Conservation (phyloP, 306 rosid species). For the Cucumis cinereus region DNA sequence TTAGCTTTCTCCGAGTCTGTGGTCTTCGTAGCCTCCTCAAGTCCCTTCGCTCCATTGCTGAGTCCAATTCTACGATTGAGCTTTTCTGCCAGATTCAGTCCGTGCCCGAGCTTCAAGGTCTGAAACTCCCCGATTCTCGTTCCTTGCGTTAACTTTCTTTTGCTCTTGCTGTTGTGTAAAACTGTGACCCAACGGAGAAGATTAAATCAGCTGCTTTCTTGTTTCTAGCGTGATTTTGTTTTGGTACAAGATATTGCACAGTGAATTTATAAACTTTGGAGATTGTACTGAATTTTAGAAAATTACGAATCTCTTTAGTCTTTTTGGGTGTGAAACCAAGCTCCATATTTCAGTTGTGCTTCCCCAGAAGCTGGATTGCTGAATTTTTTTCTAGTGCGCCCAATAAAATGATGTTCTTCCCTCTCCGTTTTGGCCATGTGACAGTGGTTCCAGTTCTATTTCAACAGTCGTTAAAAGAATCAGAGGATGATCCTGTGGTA, state of each 20-base stretch:
- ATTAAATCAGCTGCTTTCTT: not conserved
- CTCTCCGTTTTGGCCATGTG: not conserved
- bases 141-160: not conserved
- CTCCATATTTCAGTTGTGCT: not conserved
- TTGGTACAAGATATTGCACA: not conserved
- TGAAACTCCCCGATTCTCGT: not conserved
- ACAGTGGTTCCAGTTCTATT: constrained; percentile 83
- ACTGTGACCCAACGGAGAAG: not conserved
- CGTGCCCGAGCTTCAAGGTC: constrained; percentile 67
- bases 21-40: constrained; percentile 77
- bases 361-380: not conserved
- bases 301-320: not conserved
- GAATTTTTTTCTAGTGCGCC: not conserved
- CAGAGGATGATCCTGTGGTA: constrained; percentile 33
- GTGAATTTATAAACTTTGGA: not conserved
- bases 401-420: not conserved
- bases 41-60: constrained; percentile 64
- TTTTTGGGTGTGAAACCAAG: not conserved
- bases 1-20: constrained; percentile 76
- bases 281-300: not conserved
- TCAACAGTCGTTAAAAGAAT: constrained; percentile 61
- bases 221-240: not conserved
- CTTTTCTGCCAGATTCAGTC: constrained; percentile 62
- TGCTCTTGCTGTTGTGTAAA: not conserved
- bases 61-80: constrained; percentile 50